A percentile compares a stretch with the other conserved stretches of the same genome.
Conservation (phyloP, 768 basidiomycete genomes). For the Auricularia heimuer region DNA sequence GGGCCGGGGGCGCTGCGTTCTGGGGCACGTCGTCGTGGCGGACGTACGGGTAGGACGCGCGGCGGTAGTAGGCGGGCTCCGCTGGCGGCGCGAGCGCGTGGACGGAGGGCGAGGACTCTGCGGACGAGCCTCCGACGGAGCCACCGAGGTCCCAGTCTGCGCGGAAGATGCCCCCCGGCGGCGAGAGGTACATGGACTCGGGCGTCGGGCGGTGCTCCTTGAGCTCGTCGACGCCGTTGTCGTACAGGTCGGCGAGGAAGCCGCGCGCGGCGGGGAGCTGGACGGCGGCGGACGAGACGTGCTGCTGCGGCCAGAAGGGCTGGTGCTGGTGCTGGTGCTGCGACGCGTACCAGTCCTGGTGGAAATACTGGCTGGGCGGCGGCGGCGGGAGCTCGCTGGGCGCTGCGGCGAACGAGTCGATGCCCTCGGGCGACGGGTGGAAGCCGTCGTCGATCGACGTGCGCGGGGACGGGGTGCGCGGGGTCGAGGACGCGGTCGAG, state of each 20-base stretch:
- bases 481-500: not conserved
- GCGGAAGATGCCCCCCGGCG: slow-evolving; percentile 13
- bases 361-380: not conserved
- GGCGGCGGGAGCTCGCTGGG: not conserved
- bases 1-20: slow-evolving; percentile 30
- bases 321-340: not conserved
- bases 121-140: not conserved
- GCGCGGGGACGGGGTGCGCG: not conserved
- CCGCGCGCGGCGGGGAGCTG: slow-evolving; percentile 30
- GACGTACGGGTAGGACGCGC: slow-evolving; percentile 70
- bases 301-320: slow-evolving; percentile 3
- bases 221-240: slow-evolving; percentile 31
- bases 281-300: slow-evolving; percentile 20
- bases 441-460: not conserved
- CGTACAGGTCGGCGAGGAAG: slow-evolving; percentile 67
- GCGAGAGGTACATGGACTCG: slow-evolving; percentile 21
- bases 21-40: slow-evolving; percentile 51
- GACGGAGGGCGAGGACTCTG: not conserved
- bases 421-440: not conserved
- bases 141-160: slow-evolving; percentile 6
- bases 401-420: not conserved
- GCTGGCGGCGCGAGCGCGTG: slow-evolving; percentile 21
- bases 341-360: not conserved
- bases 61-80: slow-evolving; percentile 35
- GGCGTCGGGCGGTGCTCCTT: slow-evolving; percentile 17